phyloP scores from a whole-genome alignment of 805 yeast species.

The Yamadazyma philogaea region DNA sequence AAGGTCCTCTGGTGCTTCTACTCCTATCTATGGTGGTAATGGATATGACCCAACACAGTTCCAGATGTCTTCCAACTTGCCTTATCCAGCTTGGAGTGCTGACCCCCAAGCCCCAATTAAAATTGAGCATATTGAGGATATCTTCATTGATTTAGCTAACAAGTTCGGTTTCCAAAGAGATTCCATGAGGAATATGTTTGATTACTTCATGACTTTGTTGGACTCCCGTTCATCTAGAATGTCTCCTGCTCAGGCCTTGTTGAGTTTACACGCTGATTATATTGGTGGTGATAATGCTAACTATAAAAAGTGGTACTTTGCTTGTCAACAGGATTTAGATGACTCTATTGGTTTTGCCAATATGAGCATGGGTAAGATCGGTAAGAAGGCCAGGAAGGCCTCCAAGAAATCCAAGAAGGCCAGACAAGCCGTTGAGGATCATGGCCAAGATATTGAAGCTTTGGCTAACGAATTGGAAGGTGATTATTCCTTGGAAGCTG shows the following conservation, averaged over 20 bases:
- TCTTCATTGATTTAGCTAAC: slow-evolving; percentile 77
- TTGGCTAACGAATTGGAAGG: slow-evolving; percentile 73
- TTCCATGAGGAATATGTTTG: slow-evolving; percentile 88
- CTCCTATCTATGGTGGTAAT: slow-evolving; percentile 82
- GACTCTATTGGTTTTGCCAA: slow-evolving; percentile 81
- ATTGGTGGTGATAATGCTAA: slow-evolving; percentile 86
- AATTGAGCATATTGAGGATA: slow-evolving; percentile 80
- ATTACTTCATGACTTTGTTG: slow-evolving; percentile 78
- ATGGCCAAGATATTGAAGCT: slow-evolving; percentile 57
- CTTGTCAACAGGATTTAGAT: slow-evolving; percentile 84
- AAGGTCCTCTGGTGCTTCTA: slow-evolving; percentile 87
- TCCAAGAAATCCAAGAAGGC: slow-evolving; percentile 78
- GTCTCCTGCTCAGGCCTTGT: slow-evolving; percentile 84
- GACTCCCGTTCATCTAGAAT: slow-evolving; percentile 84
- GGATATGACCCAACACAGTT: slow-evolving; percentile 59
- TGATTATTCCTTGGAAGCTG: slow-evolving; percentile 76
- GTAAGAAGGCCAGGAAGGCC: slow-evolving; percentile 78
- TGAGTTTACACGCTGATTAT: slow-evolving; percentile 81
- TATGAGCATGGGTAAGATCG: slow-evolving; percentile 71
- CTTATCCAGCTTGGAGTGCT: slow-evolving; percentile 99
- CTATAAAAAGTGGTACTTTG: slow-evolving; percentile 85
- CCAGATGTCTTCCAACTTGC: slow-evolving; percentile 79
- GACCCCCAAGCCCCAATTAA: slow-evolving; percentile 86
- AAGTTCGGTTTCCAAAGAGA: slow-evolving; percentile 90
- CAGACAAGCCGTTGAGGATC: slow-evolving; percentile 63